These are phyloP conservation scores for Aspergillus aculeatinus DNA, from an alignment of 2,329 filamentous ascomycete genomes.

Conservation along the genomic window DNA sequence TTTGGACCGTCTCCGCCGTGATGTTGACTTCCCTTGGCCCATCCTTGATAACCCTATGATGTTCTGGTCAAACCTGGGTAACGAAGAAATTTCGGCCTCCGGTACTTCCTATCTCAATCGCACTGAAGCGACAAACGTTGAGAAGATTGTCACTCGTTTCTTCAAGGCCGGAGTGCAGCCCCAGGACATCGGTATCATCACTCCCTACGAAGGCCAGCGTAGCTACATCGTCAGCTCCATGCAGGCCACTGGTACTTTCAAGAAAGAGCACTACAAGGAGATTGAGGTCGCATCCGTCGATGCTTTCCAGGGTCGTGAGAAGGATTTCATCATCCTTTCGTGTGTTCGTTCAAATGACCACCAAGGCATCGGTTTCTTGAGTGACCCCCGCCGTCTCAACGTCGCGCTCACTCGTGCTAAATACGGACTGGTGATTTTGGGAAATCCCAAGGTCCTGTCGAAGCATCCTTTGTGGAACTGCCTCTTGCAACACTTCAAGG, in stretches of 20 bases:
- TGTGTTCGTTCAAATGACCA: constrained; percentile 99
- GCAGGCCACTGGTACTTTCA: constrained; percentile 95
- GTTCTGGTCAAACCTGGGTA: constrained; percentile 99
- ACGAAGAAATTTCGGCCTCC: constrained; percentile 96
- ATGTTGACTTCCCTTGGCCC: constrained; percentile 98
- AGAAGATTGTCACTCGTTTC: constrained; percentile 97
- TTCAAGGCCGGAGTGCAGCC: constrained; percentile 99
- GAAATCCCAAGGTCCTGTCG: constrained; percentile 94
- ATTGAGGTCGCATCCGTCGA: constrained; percentile 98
- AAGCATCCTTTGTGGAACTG: constrained; percentile 99
- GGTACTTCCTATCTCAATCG: constrained; percentile 98
- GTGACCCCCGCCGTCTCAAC: constrained; percentile 93
- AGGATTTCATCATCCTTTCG: constrained; percentile 97
- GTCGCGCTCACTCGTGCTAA: constrained; percentile 96
- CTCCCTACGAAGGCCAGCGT: constrained; percentile 95
- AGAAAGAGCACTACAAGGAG: constrained; percentile 98
- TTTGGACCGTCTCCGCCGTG: constrained; percentile 80
- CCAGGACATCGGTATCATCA: constrained; percentile 92
- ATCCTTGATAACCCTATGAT: constrained; percentile 95
- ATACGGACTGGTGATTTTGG: constrained; percentile 92
- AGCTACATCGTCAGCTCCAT: constrained; percentile 99
- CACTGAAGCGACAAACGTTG: constrained; percentile 93
- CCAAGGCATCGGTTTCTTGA: constrained; percentile 98
- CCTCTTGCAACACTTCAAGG: constrained; percentile 92
- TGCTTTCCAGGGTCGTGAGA: constrained; percentile 97